Evolutionary conservation across 2,329 filamentous ascomycete genomes (phyloP), one percentile per base, ranked within the genome.

Genomic region (Aspergillus terreus): DNA sequence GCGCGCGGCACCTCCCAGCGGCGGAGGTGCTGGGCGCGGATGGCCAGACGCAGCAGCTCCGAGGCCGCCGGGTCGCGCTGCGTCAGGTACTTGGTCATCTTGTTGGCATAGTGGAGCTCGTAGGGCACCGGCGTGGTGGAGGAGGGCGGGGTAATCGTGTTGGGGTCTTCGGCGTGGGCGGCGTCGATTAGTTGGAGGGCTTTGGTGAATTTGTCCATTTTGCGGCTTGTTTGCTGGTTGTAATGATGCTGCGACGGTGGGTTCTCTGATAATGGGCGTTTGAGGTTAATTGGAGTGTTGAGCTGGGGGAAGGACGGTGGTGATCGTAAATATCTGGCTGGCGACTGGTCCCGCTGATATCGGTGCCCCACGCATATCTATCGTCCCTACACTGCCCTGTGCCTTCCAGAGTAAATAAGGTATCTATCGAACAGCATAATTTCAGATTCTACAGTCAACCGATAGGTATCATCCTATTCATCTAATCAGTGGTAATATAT

Each of bases 1-100:
- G 77, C 75, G 45, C 90, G 85, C 0, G 89, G 88, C 1, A 92
- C 82, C 71, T 95, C 88, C 90, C 90, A 95, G 72, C 88, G 84
- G 48, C 85, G 82, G 63, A 95, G 88, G 70, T 95, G 90, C 69
- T 95, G 90, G 10, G 89, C 90, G 58, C 89, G 85, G 58, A 91
- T 87, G 15, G 90, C 90, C 44, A 94, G 78, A 56, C 83, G 83
- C 49, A 95, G 77, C 21, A 82, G 71, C 1, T 85, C 84, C 2
- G 86, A 83, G 1, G 89, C 84, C 25, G 76, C 60, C 0, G 88
- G 83, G 7, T 73, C 71, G 55, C 84, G 82, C 14, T 78, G 72
- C 7, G 76, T 66, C 30, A 95, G 84, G 78, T 88, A 94, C 30
- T 76, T 72, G 46, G 86, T 90, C 86, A 92, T 92, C 70, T 90